A percentile compares a stretch with the other conserved stretches of the same genome.
Conservation (phyloP, 192 early-diverging fungal genomes). For the Umbelopsis isabellina region DNA sequence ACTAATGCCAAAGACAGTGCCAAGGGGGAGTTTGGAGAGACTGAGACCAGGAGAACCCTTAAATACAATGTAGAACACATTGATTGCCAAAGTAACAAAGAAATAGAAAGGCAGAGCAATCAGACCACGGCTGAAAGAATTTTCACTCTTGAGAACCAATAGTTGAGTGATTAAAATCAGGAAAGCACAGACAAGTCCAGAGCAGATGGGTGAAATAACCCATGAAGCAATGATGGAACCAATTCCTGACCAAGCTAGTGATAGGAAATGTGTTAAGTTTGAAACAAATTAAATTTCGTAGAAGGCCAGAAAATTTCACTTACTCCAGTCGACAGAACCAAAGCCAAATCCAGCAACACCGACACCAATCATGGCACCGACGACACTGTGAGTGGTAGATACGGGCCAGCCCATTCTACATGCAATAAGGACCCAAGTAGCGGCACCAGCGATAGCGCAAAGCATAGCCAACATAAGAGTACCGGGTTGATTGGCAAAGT, state of each 20-base stretch:
- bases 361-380: slow-evolving; percentile 76
- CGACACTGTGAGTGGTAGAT: slow-evolving; percentile 82
- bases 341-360: slow-evolving; percentile 75
- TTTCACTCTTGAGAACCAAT: slow-evolving; percentile 60
- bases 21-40: slow-evolving; percentile 43
- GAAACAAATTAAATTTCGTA: neutral
- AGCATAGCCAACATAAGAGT: slow-evolving; percentile 84
- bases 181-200: slow-evolving; percentile 66
- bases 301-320: slow-evolving; percentile 19
- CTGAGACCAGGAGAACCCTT: slow-evolving; percentile 64
- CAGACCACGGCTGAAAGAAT: slow-evolving; percentile 70
- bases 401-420: slow-evolving; percentile 71
- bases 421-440: slow-evolving; percentile 75
- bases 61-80: slow-evolving; percentile 72
- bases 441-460: slow-evolving; percentile 78
- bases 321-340: slow-evolving; percentile 63
- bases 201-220: slow-evolving; percentile 72
- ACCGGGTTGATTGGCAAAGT: slow-evolving; percentile 66
- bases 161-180: slow-evolving; percentile 70
- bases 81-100: slow-evolving; percentile 64
- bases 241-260: slow-evolving; percentile 37
- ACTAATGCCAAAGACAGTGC: slow-evolving; percentile 62
- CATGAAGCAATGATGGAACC: slow-evolving; percentile 72
- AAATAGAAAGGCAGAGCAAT: slow-evolving; percentile 73
- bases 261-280: neutral